These are phyloP conservation scores for Xylariaceae sp. DNA, from an alignment of 2,329 filamentous ascomycete species.

Conservation along the genomic window DNA sequence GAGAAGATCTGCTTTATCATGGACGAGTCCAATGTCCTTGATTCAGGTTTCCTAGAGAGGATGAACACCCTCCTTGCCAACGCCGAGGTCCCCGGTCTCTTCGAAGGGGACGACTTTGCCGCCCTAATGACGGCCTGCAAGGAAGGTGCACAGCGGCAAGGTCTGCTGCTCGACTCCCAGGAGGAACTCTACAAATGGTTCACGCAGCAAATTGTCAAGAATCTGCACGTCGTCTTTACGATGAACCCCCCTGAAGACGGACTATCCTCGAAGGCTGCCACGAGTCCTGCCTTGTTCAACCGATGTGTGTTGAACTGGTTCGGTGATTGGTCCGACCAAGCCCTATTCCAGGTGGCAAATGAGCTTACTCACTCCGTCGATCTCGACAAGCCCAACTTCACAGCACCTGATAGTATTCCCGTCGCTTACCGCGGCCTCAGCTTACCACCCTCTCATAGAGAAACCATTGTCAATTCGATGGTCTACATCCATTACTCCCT, in stretches of 20 bases:
- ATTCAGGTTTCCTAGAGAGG: constrained; percentile 96
- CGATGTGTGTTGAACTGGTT: constrained; percentile 99
- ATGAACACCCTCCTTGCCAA: constrained; percentile 99
- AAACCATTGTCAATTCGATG: constrained; percentile 96
- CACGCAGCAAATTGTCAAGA: constrained; percentile 98
- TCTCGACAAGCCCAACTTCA: constrained; percentile 83
- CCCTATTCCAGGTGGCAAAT: constrained; percentile 94
- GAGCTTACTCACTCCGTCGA: constrained; percentile 97
- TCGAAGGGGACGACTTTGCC: constrained; percentile 98
- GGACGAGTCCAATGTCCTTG: constrained; percentile 98
- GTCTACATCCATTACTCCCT: constrained; percentile 98
- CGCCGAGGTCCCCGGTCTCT: constrained; percentile 97
- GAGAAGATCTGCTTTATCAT: constrained; percentile 99
- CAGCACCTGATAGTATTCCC: constrained; percentile 86
- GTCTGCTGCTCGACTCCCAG: constrained; percentile 91
- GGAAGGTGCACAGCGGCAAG: constrained; percentile 95
- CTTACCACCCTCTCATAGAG: constrained; percentile 85
- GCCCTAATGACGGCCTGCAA: constrained; percentile 99
- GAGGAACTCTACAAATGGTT: constrained; percentile 99
- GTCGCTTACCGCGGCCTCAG: constrained; percentile 86
- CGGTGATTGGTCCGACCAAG: constrained; percentile 99
- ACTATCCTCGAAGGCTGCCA: constrained; percentile 92
- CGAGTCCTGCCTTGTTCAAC: constrained; percentile 98
- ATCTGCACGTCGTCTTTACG: constrained; percentile 97
- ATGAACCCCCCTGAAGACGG: constrained; percentile 99